Evolutionary conservation across 257 asterid genomes (phyloP).

Genomic region (Jacaranda copaia): DNA sequence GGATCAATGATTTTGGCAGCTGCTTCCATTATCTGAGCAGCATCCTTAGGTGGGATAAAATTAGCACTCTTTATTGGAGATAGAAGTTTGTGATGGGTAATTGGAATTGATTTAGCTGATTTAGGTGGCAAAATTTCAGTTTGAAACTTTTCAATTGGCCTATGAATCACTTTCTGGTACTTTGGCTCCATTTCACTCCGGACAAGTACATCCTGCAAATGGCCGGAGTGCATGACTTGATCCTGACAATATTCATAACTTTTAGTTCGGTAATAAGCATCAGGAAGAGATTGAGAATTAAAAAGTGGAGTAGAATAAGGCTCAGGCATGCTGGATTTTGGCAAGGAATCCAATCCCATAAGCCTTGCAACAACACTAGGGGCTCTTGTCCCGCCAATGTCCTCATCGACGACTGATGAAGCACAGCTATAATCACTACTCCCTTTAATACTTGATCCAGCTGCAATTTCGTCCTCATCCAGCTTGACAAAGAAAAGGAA

Average conservation of each 20-base stretch:
- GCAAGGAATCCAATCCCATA: slow-evolving; percentile 92
- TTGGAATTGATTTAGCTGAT: slow-evolving; percentile 87
- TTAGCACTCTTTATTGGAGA: slow-evolving; percentile 80
- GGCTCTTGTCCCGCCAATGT: slow-evolving; percentile 53
- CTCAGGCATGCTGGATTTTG: slow-evolving; percentile 60
- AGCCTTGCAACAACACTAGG: slow-evolving; percentile 96
- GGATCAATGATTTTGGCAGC: slow-evolving; percentile 85
- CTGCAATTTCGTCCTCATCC: slow-evolving; percentile 64
- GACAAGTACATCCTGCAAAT: slow-evolving; percentile 41
- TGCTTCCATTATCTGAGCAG: slow-evolving; percentile 89
- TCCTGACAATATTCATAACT: slow-evolving; percentile 46
- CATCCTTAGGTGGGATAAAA: slow-evolving; percentile 63
- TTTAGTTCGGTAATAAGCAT: slow-evolving; percentile 44
- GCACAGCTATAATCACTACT: slow-evolving; percentile 80
- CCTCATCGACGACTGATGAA: slow-evolving; percentile 84
- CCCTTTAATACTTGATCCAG: slow-evolving; percentile 64
- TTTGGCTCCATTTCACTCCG: slow-evolving; percentile 41
- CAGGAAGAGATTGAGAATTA: slow-evolving; percentile 60
- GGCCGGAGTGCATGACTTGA: slow-evolving; percentile 49
- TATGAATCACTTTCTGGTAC: slow-evolving; percentile 48
- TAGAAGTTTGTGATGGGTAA: slow-evolving; percentile 82
- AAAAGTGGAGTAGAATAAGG: slow-evolving; percentile 63
- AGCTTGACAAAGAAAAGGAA: slow-evolving; percentile 42
- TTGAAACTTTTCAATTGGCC: slow-evolving; percentile 78
- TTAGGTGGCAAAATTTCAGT: slow-evolving; percentile 87